Evolutionary conservation across 1,139 yeast genomes (phyloP).

Genomic region (Candida sp.): DNA sequence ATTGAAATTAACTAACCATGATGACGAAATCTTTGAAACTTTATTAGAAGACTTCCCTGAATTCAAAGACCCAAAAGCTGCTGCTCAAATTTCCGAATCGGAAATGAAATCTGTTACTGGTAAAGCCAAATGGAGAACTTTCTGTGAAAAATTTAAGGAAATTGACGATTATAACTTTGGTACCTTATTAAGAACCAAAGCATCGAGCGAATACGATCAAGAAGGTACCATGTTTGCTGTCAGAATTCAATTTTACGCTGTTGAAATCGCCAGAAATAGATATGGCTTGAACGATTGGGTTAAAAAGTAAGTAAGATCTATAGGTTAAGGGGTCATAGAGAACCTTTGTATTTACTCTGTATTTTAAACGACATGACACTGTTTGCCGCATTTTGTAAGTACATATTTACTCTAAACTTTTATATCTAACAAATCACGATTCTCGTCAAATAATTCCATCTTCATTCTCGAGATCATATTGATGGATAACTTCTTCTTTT

Average conservation of each 20-base stretch:
- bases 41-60: conserved; percentile 83
- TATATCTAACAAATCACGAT: background rate
- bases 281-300: conserved; percentile 94
- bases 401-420: no score
- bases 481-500: background rate
- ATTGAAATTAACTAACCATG: conserved; percentile 73
- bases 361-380: background rate
- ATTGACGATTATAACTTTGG: conserved; percentile 95
- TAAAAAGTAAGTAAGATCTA: conserved; percentile 16
- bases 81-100: conserved; percentile 63
- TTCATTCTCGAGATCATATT: background rate
- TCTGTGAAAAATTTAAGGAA: conserved; percentile 79
- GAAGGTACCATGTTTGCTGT: conserved; percentile 86
- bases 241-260: conserved; percentile 90
- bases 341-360: background rate
- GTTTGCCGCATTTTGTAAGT: no score
- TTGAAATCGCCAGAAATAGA: conserved; percentile 92
- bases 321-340: background rate
- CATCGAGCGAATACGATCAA: conserved; percentile 75
- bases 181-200: conserved; percentile 74
- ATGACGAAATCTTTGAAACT: conserved; percentile 76
- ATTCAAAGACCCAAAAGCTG: conserved; percentile 55
- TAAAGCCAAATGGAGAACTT: conserved; percentile 89
- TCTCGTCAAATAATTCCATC: background rate
- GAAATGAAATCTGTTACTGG: conserved; percentile 79